These are phyloP conservation scores for Lachnellula suecica DNA, from an alignment of 2,329 filamentous ascomycete genomes.

Conservation along the genomic window DNA sequence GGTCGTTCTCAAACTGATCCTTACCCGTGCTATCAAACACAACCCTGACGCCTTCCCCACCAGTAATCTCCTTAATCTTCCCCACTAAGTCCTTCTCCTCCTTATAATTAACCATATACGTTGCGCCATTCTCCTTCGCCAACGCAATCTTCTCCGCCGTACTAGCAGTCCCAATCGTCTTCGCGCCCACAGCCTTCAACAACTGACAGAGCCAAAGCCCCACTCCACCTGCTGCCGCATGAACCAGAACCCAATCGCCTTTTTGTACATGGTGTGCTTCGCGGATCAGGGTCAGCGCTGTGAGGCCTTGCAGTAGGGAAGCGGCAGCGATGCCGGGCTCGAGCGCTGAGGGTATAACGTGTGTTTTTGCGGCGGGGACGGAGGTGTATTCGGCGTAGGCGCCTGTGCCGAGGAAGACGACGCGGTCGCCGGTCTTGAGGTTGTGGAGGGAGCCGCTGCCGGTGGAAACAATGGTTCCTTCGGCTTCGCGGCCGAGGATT, in stretches of 20 bases:
- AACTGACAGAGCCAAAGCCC: conserved; percentile 75
- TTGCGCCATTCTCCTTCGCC: conserved; percentile 69
- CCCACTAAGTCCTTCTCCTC: conserved; percentile 55
- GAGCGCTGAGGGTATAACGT: conserved; percentile 65
- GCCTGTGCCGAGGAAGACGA: conserved; percentile 63
- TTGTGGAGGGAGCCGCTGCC: conserved; percentile 46
- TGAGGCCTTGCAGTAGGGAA: conserved; percentile 74
- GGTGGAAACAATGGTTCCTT: conserved; percentile 66
- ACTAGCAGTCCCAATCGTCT: conserved; percentile 77
- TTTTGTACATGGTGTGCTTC: conserved; percentile 71
- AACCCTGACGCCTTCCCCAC: conserved; percentile 69
- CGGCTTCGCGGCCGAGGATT: conserved; percentile 77
- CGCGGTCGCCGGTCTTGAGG: conserved; percentile 65
- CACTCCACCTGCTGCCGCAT: conserved; percentile 83
- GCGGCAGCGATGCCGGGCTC: conserved; percentile 64
- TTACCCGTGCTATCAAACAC: conserved; percentile 89
- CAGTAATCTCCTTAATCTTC: conserved; percentile 68
- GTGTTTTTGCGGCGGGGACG: conserved; percentile 51
- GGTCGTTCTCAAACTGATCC: conserved; percentile 75
- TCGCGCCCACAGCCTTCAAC: conserved; percentile 69
- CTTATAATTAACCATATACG: conserved; percentile 69
- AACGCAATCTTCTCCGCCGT: conserved; percentile 70
- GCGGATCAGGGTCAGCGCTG: conserved; percentile 75
- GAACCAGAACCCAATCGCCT: conserved; percentile 80
- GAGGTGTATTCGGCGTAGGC: conserved; percentile 59